phyloP scores from a whole-genome alignment of 306 rosid genomes.

The Trifolium fragiferum region DNA sequence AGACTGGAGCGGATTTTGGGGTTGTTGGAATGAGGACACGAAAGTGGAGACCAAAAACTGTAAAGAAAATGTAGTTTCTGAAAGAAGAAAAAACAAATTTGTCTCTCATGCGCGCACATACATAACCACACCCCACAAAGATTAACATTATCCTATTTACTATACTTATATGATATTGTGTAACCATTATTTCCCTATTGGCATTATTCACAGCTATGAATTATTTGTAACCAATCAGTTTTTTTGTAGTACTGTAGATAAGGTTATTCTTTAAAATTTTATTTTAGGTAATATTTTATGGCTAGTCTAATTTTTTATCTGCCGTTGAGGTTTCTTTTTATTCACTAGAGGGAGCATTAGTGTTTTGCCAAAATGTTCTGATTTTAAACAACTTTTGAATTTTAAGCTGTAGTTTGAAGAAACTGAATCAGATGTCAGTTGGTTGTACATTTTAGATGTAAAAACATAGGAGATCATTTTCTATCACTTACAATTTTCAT shows the following conservation, averaged over 20 bases:
- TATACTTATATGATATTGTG: not conserved
- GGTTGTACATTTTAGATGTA: slow-evolving; percentile 20
- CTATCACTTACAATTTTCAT: slow-evolving; percentile 3
- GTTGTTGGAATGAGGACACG: not conserved
- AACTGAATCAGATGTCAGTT: slow-evolving; percentile 22
- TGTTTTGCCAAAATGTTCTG: slow-evolving; percentile 14
- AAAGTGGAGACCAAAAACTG: not conserved
- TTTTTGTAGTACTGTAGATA: slow-evolving; percentile 3
- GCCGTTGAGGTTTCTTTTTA: slow-evolving; percentile 1
- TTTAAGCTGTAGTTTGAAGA: not conserved
- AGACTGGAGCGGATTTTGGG: not conserved
- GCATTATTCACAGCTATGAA: not conserved
- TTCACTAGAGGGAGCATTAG: slow-evolving; percentile 13
- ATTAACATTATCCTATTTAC: slow-evolving; percentile 3
- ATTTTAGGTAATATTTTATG: not conserved
- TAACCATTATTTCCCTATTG: slow-evolving; percentile 4
- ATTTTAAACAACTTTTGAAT: not conserved
- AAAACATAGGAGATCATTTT: slow-evolving; percentile 22
- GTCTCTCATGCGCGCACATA: not conserved
- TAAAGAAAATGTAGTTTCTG: not conserved
- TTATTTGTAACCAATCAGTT: not conserved
- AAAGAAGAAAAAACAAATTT: not conserved
- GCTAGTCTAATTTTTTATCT: slow-evolving; percentile 24
- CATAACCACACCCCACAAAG: not conserved
- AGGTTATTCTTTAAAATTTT: not conserved